Percentiles rank a stretch among this genome's conserved stretches.
phyloP scores from a whole-genome alignment of 176 grass and related monocot genomes.

The Hyparrhenia diplandra region DNA sequence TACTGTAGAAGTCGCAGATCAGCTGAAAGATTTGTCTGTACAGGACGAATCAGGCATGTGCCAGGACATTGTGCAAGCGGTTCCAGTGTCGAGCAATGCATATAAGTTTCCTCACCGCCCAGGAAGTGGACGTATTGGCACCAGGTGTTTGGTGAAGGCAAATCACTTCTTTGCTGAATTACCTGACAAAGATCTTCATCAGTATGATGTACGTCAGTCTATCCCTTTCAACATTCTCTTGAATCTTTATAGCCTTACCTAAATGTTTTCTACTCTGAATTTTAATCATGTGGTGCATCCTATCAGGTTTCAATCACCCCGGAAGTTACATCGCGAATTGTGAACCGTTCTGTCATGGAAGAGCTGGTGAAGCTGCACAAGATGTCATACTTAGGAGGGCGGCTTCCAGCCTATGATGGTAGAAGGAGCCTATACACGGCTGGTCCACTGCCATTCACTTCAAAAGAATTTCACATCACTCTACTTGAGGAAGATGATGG shows the following conservation, averaged over 20 bases:
- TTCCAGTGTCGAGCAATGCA: conserved; percentile 40
- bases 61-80: conserved; percentile 28
- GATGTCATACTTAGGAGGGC: conserved; percentile 64
- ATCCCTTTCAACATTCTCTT: neutral
- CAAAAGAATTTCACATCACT: conserved; percentile 67
- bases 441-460: conserved; percentile 72
- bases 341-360: conserved; percentile 64
- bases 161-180: conserved; percentile 93
- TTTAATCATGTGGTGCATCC: neutral
- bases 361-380: conserved; percentile 68
- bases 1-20: conserved; percentile 12
- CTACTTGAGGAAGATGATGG: conserved; percentile 72
- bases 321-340: conserved; percentile 46
- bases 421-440: conserved; percentile 88
- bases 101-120: conserved; percentile 70
- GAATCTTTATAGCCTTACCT: neutral
- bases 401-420: conserved; percentile 89
- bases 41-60: conserved; percentile 28
- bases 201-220: conserved; percentile 74
- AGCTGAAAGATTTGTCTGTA: conserved; percentile 47
- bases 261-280: neutral
- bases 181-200: conserved; percentile 86
- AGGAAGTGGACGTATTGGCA: conserved; percentile 67
- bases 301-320: conserved; percentile 71
- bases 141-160: conserved; percentile 73